Conservation (phyloP, 1,139 yeast species). For the Blastobotrys arbuscula region DNA sequence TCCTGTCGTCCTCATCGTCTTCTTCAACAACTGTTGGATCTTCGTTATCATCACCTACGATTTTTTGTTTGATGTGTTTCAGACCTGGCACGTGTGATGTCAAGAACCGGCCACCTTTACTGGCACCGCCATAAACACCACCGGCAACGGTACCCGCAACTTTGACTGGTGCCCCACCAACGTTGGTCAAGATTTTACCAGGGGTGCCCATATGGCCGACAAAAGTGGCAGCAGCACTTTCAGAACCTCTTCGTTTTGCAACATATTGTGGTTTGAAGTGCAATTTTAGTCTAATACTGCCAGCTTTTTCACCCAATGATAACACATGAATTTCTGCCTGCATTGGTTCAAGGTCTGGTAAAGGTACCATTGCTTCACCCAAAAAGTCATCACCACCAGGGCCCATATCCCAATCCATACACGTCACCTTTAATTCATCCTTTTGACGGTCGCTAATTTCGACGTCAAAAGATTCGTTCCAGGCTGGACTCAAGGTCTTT, state of each 20-base stretch:
- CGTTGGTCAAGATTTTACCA: slow-evolving; percentile 29
- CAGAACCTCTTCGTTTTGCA: slow-evolving; percentile 17
- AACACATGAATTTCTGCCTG: slow-evolving; percentile 49
- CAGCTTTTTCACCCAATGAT: slow-evolving; percentile 39
- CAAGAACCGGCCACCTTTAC: slow-evolving; percentile 36
- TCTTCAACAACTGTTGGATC: slow-evolving; percentile 18
- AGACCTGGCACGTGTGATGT: slow-evolving; percentile 13
- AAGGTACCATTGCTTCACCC: slow-evolving; percentile 58
- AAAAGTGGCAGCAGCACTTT: slow-evolving; percentile 25
- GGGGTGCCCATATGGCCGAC: slow-evolving; percentile 22
- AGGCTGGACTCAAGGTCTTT: slow-evolving; percentile 81
- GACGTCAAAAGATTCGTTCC: slow-evolving; percentile 63
- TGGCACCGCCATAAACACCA: slow-evolving; percentile 25
- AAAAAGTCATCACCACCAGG: slow-evolving; percentile 75
- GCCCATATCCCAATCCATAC: slow-evolving; percentile 91
- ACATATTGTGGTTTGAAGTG: slow-evolving; percentile 69
- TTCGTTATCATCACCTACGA: slow-evolving; percentile 18
- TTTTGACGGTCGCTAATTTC: slow-evolving; percentile 56
- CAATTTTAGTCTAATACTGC: slow-evolving; percentile 43
- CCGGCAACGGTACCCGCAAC: slow-evolving; percentile 23
- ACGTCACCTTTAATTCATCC: slow-evolving; percentile 51
- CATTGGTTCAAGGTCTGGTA: slow-evolving; percentile 57
- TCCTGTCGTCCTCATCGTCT: slow-evolving; percentile 1
- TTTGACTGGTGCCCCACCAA: slow-evolving; percentile 26
- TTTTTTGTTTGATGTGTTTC: slow-evolving; percentile 22